Conservation (phyloP, 139 green algal species). For the Tetraselmis striata region DNA sequence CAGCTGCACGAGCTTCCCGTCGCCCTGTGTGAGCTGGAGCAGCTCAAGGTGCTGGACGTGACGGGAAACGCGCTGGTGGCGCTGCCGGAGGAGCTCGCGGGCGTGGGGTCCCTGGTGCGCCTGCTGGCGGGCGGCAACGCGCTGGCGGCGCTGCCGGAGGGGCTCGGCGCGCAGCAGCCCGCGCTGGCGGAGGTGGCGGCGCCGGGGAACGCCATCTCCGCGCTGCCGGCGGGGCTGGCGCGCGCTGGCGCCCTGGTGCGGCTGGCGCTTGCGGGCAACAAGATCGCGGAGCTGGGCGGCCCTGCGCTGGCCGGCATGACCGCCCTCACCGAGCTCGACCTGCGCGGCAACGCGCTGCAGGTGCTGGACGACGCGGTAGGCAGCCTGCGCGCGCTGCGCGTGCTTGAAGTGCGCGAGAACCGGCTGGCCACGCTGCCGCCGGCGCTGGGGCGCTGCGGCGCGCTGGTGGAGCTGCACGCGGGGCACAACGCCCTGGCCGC, state of each 20-base stretch:
- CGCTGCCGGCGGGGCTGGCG: neutral
- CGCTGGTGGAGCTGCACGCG: constrained; percentile 39
- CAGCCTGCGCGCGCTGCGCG: constrained; percentile 1
- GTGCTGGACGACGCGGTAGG: constrained; percentile 13
- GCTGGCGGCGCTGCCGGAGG: neutral
- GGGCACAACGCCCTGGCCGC: constrained; percentile 27
- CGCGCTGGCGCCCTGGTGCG: neutral
- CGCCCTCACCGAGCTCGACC: constrained; percentile 32
- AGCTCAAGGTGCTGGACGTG: neutral
- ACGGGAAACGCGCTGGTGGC: neutral
- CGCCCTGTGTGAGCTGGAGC: neutral
- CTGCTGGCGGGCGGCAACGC: neutral
- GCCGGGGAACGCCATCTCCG: neutral
- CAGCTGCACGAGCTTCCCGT: neutral
- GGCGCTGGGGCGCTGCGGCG: constrained; percentile 24
- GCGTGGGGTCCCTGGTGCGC: neutral
- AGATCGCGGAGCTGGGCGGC: neutral
- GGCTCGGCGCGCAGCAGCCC: neutral
- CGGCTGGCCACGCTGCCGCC: constrained; percentile 30
- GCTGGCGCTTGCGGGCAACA: neutral
- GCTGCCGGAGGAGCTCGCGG: neutral
- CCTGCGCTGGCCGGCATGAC: neutral
- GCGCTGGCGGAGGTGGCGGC: neutral
- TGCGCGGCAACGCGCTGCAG: constrained; percentile 32
- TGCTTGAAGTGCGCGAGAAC: constrained; percentile 34